Evolutionary conservation across 768 basidiomycete species (phyloP), one percentile per base, ranked within the genome.

Genomic region (Pholiota conissans): DNA sequence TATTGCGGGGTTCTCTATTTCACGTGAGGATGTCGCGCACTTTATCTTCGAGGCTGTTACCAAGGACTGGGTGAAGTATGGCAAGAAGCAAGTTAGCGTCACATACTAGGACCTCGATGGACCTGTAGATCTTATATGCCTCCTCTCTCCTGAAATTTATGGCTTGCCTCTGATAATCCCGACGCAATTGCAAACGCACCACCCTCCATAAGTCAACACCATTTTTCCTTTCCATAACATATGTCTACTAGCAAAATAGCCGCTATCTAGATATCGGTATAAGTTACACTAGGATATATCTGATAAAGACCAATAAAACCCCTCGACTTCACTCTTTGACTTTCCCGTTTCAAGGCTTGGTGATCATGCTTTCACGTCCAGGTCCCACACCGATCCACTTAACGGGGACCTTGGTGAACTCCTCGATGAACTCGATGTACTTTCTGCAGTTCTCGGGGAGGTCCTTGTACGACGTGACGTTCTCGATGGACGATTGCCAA

Each of bases 341-440:
- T 27, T 39, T n/a, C 18, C 28, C 28, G 37, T 20, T 32, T 60
- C 46, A 67, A 40, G 65, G 56, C 58, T 70, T 73, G 20, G 57
- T 65, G 10, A 82, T 45, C 90, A 95, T 96, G 61, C 84, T 86
- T 61, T 93, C 89, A 57, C 95, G 73, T 16, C 79, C 91, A 14
- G 96, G 93, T 0, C 96, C 96, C 18, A 95, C 88, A 10, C 96
- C 96, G 51, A 98, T 93, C 90, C 92, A 98, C 73, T 89, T 86
- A 56, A 98, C 79, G 49, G 86, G 87, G 9, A 90, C 85, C 8
- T 78, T 79, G 18, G 92, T 70, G 69, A 78, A 88, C 18, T 81
- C 65, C 71, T 98, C 95, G 61, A 98, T 91, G 69, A 90, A 98
- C 58, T 83, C 82, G 52, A 98, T 77, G 71, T 98, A 99, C 65